Evolutionary conservation across 2,329 filamentous ascomycete genomes (phyloP), one percentile per base, ranked within the genome.

Genomic region (Colletotrichum liriopes): DNA sequence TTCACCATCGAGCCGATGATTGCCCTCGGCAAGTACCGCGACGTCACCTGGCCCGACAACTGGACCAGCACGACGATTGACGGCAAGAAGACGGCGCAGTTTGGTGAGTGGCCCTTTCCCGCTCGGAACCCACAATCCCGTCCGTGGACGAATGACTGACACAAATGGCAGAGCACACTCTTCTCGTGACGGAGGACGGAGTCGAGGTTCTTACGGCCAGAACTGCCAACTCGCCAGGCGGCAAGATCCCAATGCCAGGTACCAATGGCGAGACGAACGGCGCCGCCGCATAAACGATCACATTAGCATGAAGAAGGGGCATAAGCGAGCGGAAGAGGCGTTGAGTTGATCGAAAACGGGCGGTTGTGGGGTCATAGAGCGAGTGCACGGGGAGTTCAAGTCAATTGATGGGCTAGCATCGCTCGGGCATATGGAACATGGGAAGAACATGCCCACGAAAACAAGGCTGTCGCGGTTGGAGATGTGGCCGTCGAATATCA

Each of bases 1-100:
- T 99, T 99, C 79, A 99, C 96, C 0, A 99, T 99, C 73, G 96
- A 99, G 85, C 96, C 96, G 20, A 99, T 99, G 96, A 95, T 99
- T 80, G 95, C 94, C 51, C 83, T 98, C 67, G 96, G 96, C 71
- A 95, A 94, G 73, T 94, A 98, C 83, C 91, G 91, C 74, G 96
- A 99, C 80, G 93, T 96, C 81, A 98, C 95, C 0, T 99, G 96
- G 96, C 96, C 96, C 0, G 96, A 99, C 81, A 94, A 98, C 85
- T 99, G 96, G 96, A 99, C 96, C 1, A 98, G 95, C 82, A 94
- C 94, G 6, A 99, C 96, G 0, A 90, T 92, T 68, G 96, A 99
- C 81, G 96, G 96, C 62, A 93, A 93, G 82, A 87, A 90, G 80
- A 98, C 95, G 20, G 96, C 96, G 12, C 96, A 99, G 80, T 99